phyloP scores from a whole-genome alignment of 148 eudicot genomes.

The Vaccinium macrocarpon region DNA sequence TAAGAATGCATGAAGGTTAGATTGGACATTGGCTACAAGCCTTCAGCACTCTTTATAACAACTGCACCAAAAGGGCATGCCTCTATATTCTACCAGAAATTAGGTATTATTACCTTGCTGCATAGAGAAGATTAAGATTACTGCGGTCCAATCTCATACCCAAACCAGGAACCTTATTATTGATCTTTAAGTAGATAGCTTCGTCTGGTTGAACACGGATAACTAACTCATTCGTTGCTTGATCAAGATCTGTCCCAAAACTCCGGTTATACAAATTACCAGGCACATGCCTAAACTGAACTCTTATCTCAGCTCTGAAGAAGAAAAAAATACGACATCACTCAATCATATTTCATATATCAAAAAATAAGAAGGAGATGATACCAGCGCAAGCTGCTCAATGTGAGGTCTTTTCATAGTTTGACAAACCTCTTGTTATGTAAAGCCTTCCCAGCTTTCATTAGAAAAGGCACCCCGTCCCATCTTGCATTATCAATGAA shows the following conservation, averaged over 20 bases:
- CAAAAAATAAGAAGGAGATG: background rate
- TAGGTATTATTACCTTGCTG: slow-evolving; percentile 59
- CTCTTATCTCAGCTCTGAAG: slow-evolving; percentile 87
- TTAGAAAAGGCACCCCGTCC: slow-evolving; percentile 97
- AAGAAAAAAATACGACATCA: background rate
- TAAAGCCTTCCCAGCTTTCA: slow-evolving; percentile 98
- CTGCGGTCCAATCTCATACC: slow-evolving; percentile 94
- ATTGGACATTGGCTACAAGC: background rate
- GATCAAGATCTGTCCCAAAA: slow-evolving; percentile 80
- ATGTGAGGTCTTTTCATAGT: background rate
- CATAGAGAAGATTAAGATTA: slow-evolving; percentile 86
- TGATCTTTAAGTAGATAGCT: slow-evolving; percentile 83
- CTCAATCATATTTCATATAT: background rate
- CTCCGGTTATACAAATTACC: slow-evolving; percentile 78
- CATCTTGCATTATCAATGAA: slow-evolving; percentile 95
- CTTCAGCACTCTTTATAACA: background rate
- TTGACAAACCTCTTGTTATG: slow-evolving; percentile 64
- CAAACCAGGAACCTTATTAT: slow-evolving; percentile 95
- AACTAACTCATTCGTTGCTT: slow-evolving; percentile 91
- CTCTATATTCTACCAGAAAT: slow-evolving; percentile 2
- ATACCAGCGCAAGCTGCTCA: background rate
- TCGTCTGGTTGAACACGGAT: slow-evolving; percentile 95
- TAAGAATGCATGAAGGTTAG: background rate
- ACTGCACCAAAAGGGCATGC: background rate
- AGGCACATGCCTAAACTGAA: slow-evolving; percentile 92